Conservation (phyloP, 768 basidiomycete genomes). For the Mycena leptocephala region DNA sequence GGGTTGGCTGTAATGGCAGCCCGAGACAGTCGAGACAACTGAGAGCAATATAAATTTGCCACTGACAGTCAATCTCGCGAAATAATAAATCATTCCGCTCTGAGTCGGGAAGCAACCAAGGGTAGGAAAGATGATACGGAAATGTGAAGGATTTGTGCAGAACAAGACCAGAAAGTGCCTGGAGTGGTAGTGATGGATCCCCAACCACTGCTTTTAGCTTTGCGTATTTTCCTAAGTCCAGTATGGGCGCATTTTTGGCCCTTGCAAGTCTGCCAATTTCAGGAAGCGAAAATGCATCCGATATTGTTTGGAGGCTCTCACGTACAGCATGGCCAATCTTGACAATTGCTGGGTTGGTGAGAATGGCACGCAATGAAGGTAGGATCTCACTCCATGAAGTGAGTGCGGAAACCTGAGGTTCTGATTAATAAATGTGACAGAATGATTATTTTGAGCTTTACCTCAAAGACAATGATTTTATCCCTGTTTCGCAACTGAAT, state of each 20-base stretch:
- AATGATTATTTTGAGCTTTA: background rate
- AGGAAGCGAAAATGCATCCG: background rate
- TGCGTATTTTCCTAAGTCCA: background rate
- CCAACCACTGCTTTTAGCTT: background rate
- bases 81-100: background rate
- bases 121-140: background rate
- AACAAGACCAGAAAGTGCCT: background rate
- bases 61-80: slow-evolving; percentile 5
- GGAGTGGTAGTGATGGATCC: background rate
- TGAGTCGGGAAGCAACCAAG: background rate
- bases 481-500: slow-evolving; percentile 1
- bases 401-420: background rate
- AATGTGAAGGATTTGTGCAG: background rate
- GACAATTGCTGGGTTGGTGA: background rate
- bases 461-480: background rate
- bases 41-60: background rate
- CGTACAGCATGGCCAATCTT: slow-evolving; percentile 1
- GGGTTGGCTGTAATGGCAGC: background rate
- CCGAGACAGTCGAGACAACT: background rate
- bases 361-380: background rate
- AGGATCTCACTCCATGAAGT: background rate
- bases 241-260: background rate
- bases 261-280: background rate
- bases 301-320: background rate
- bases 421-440: background rate